Conservation (phyloP, 192 early-diverging fungal genomes). For the Coemansia sp. region DNA sequence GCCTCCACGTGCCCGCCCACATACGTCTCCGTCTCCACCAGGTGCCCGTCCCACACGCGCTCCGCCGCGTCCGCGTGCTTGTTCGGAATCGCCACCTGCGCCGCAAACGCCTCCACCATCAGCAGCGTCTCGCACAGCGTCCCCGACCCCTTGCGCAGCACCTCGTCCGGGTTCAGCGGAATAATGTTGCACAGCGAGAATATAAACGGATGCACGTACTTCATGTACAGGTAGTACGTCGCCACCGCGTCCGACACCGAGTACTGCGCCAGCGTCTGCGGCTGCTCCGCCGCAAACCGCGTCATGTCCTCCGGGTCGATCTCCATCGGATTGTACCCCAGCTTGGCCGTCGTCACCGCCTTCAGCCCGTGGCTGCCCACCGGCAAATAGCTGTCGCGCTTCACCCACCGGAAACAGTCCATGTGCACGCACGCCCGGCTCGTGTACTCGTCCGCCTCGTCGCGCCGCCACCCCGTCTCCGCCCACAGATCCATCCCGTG, state of each 20-base stretch:
- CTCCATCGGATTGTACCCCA: slow-evolving; percentile 97
- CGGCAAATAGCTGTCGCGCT: slow-evolving; percentile 95
- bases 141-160: slow-evolving; percentile 91
- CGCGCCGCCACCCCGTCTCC: slow-evolving; percentile 85
- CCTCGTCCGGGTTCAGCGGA: slow-evolving; percentile 95
- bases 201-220: slow-evolving; percentile 98
- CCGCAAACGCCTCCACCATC: slow-evolving; percentile 92
- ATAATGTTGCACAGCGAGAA: slow-evolving; percentile 99
- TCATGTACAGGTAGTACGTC: slow-evolving; percentile 99
- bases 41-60: slow-evolving; percentile 82
- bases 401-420: slow-evolving; percentile 98
- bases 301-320: slow-evolving; percentile 99
- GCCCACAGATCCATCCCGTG: slow-evolving; percentile 83
- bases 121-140: slow-evolving; percentile 94
- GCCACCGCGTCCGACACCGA: slow-evolving; percentile 99
- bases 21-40: slow-evolving; percentile 92
- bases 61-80: slow-evolving; percentile 81
- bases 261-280: slow-evolving; percentile 93
- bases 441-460: slow-evolving; percentile 81
- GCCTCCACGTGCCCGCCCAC: slow-evolving; percentile 99
- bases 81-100: slow-evolving; percentile 93
- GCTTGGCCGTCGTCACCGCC: slow-evolving; percentile 91
- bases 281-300: slow-evolving; percentile 82
- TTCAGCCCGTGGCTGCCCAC: slow-evolving; percentile 96
- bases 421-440: slow-evolving; percentile 84